Percentiles rank a stretch among this genome's conserved stretches.
Evolutionary conservation across 1,284 basidiomycete species (phyloP).

Genomic region (Pterulicium gracile): DNA sequence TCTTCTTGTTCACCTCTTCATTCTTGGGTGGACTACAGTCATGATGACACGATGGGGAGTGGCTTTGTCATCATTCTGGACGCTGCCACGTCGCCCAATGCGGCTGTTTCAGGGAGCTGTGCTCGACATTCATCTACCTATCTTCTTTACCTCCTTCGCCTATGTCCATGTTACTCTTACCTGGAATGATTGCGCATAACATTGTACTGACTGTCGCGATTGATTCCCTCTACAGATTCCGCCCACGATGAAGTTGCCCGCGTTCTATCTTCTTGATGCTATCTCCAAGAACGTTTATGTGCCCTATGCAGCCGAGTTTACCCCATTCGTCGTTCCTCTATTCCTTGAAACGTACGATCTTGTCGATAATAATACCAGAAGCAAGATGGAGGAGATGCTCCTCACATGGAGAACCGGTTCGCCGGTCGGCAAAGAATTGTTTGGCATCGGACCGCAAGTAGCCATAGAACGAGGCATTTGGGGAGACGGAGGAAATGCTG

Average conservation of each 20-base stretch:
- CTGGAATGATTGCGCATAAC: no score
- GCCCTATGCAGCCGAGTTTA: slow-evolving; percentile 78
- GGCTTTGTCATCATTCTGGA: no score
- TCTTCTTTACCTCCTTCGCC: no score
- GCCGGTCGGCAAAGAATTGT: slow-evolving; percentile 72
- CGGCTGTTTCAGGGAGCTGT: no score
- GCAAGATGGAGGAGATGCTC: slow-evolving; percentile 95
- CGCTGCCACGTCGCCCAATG: no score
- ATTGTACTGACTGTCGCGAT: no score
- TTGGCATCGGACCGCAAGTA: slow-evolving; percentile 62
- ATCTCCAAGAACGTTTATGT: slow-evolving; percentile 92
- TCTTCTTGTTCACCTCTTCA: slow-evolving; percentile 15
- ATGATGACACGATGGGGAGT: no score
- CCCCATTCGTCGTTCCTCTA: slow-evolving; percentile 64
- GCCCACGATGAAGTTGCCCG: slow-evolving; percentile 86
- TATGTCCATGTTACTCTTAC: no score
- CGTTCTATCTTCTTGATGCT: slow-evolving; percentile 93
- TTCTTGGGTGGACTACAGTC: no score
- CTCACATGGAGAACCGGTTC: slow-evolving; percentile 85
- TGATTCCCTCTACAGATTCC: no score
- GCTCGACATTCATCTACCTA: no score
- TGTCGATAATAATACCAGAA: slow-evolving; percentile 74
- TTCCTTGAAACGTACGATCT: slow-evolving; percentile 80
- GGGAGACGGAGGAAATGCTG: slow-evolving; percentile 38
- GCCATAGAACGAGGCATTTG: slow-evolving; percentile 72